Conservation (phyloP, 108 stramenopile species). For the Pseudonitzschia pungens region DNA sequence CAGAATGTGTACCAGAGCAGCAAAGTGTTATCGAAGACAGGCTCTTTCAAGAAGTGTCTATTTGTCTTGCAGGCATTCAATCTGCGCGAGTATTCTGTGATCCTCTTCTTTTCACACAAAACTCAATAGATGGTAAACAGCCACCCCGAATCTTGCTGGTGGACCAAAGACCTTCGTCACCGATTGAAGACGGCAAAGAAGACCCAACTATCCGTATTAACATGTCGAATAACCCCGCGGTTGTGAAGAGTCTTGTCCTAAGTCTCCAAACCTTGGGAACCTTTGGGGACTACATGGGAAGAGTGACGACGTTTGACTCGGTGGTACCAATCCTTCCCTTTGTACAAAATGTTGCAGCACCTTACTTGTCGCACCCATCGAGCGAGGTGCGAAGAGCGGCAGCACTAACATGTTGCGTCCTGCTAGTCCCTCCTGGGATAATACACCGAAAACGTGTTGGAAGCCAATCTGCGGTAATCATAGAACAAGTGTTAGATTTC, state of each 20-base stretch:
- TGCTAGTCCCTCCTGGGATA: constrained; percentile 65
- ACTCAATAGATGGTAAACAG: constrained; percentile 5
- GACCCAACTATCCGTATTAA: constrained; percentile 42
- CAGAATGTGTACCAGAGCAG: constrained; percentile 69
- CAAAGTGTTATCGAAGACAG: constrained; percentile 72
- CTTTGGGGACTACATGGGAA: constrained; percentile 71
- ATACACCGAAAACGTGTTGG: constrained; percentile 45
- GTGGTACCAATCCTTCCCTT: constrained; percentile 83
- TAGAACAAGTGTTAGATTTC: constrained; percentile 82
- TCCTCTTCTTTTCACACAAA: constrained; percentile 27
- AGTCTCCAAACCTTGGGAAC: constrained; percentile 84
- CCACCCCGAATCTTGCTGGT: constrained; percentile 1
- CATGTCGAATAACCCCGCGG: constrained; percentile 45
- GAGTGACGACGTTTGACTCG: constrained; percentile 49
- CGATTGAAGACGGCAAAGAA: constrained; percentile 15
- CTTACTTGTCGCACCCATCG: constrained; percentile 77
- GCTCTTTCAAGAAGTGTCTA: constrained; percentile 84
- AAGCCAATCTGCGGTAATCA: constrained; percentile 55
- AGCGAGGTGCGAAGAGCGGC: constrained; percentile 80
- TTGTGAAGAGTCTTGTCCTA: constrained; percentile 69
- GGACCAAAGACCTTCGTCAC: constrained; percentile 4
- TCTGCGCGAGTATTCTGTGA: constrained; percentile 52
- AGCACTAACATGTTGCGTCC: constrained; percentile 72
- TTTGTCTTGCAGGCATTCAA: constrained; percentile 69
- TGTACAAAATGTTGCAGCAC: constrained; percentile 74